These are phyloP conservation scores for Paramecium tetraurelia DNA, from an alignment of 73 alveolate genomes.

Conservation along the genomic window DNA sequence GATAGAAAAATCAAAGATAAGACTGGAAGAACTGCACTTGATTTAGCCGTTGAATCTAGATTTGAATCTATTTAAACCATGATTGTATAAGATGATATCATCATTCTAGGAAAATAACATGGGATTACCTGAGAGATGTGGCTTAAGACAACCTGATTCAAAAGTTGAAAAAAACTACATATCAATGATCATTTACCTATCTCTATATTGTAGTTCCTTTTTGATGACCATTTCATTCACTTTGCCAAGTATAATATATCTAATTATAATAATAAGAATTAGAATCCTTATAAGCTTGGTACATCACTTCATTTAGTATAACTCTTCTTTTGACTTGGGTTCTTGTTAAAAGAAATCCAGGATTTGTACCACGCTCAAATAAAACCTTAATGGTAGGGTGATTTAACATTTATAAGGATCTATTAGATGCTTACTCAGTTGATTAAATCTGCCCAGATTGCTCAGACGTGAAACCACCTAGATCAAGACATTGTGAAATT, in stretches of 20 bases:
- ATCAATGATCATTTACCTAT: background rate
- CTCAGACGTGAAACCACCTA: background rate
- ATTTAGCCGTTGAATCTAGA: background rate
- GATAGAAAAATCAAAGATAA: background rate
- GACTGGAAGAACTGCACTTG: constrained; percentile 10
- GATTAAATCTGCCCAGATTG: constrained; percentile 43
- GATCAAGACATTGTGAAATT: constrained; percentile 55
- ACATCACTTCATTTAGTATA: background rate
- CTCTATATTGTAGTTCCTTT: background rate
- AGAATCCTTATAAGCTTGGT: background rate
- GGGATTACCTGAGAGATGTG: constrained; percentile 3
- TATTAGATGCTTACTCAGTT: background rate
- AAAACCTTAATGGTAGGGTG: constrained; percentile 14
- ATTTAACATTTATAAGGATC: background rate
- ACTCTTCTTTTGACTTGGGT: background rate
- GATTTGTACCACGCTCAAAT: background rate
- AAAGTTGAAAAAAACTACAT: background rate
- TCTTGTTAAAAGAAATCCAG: background rate
- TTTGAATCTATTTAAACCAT: background rate
- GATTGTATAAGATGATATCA: background rate
- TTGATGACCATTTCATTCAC: background rate
- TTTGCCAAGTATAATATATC: background rate
- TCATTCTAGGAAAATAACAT: background rate
- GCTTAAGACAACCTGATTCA: background rate
- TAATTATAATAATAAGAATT: background rate